phyloP scores from a whole-genome alignment of 352 stramenopile species.

The Phytopythium delawarense region DNA sequence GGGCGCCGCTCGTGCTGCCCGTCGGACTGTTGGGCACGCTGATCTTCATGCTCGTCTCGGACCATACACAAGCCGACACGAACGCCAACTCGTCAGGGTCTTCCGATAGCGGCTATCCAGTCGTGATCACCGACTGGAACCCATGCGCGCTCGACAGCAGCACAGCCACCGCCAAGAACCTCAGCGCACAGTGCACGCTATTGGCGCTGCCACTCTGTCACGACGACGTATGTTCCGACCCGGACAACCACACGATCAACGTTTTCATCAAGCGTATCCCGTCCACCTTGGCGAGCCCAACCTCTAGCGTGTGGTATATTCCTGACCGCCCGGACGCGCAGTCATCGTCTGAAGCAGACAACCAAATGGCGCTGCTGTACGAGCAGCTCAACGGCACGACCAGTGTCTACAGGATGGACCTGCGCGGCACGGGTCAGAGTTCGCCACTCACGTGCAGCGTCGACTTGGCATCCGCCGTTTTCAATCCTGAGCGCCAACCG shows the following conservation, averaged over 20 bases:
- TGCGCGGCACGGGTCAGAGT: conserved; percentile 47
- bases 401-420: conserved; percentile 53
- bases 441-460: conserved; percentile 34
- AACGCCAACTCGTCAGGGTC: conserved; percentile 14
- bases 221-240: conserved; percentile 32
- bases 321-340: conserved; percentile 32
- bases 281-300: conserved; percentile 8
- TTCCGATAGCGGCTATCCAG: conserved; percentile 1
- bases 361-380: conserved; percentile 50
- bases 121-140: conserved; percentile 26
- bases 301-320: conserved; percentile 34
- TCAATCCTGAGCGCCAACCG: background rate
- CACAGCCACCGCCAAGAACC: conserved; percentile 16
- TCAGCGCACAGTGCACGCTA: conserved; percentile 32
- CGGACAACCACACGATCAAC: conserved; percentile 35
- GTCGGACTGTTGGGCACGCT: conserved; percentile 24
- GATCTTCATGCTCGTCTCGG: conserved; percentile 29
- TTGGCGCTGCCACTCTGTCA: conserved; percentile 45
- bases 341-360: conserved; percentile 19
- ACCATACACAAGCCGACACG: conserved; percentile 20
- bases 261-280: conserved; percentile 54
- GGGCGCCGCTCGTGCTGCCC: conserved; percentile 28
- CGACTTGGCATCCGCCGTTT: conserved; percentile 3
- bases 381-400: conserved; percentile 31
- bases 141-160: conserved; percentile 25